These are phyloP conservation scores for Allantophomopsis lycopodina DNA, from an alignment of 2,329 filamentous ascomycete species.

Conservation along the genomic window DNA sequence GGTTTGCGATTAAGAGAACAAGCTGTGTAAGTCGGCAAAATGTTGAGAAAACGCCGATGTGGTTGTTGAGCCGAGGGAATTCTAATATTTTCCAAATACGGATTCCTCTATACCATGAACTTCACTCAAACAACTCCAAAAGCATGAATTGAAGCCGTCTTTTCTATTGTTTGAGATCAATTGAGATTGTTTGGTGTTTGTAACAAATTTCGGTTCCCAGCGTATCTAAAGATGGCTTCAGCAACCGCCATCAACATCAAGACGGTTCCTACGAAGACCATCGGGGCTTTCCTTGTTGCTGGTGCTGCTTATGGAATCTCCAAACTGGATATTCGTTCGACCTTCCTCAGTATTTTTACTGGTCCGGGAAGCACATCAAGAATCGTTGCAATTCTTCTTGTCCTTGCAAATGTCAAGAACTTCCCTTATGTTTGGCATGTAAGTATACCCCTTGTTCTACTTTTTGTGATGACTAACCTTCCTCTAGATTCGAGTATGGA, in stretches of 20 bases:
- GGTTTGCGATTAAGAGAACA: too few species aligned
- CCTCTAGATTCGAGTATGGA: constrained; percentile 25
- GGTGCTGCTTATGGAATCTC: constrained; percentile 9
- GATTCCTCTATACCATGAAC: too few species aligned
- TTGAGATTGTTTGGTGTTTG: too few species aligned
- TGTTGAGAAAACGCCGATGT: too few species aligned
- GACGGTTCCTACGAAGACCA: constrained; percentile 11
- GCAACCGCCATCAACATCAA: constrained; percentile 8
- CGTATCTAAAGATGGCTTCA: constrained; percentile 13
- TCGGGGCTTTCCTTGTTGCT: constrained; percentile 10
- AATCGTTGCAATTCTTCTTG: constrained; percentile 20
- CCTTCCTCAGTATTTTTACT: constrained; percentile 11
- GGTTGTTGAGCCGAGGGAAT: too few species aligned
- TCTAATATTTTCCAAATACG: too few species aligned
- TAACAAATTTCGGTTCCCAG: too few species aligned
- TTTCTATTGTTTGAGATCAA: too few species aligned
- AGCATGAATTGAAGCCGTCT: too few species aligned
- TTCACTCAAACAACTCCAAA: too few species aligned
- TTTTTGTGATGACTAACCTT: background rate
- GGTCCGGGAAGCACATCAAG: constrained; percentile 17
- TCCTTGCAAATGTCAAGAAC: constrained; percentile 38
- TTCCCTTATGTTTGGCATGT: constrained; percentile 43
- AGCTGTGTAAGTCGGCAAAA: too few species aligned
- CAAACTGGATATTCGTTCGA: constrained; percentile 8
- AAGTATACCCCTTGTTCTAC: constrained; percentile 4